Base-by-base conservation (phyloP, 2,329 filamentous ascomycete genomes). In the Herpotrichia juniperi region DNA sequence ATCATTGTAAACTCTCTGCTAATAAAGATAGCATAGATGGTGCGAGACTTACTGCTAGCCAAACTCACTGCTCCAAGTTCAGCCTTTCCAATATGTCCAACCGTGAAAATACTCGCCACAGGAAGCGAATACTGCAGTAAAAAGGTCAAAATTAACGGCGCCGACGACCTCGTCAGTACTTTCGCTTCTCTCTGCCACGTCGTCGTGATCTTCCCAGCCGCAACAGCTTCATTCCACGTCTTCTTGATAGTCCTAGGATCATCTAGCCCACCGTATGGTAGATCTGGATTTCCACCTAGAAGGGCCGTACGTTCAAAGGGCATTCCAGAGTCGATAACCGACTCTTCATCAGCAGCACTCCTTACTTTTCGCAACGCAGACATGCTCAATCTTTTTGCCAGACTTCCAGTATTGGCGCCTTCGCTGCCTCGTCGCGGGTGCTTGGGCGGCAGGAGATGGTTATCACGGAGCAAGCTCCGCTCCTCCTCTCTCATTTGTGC, bases 131-230 rank as follows among this genome's bases (percentile, higher is more conserved):
- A 79, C 52, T 81, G 78, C n/a, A 81, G 67, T 25, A 80, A 52
- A 53, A 79, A 81, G 0, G 78, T 80, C 35, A 80, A 54, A 31
- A 80, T 77, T 24, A 80, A 55, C 1, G 76, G 75, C 4, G 67
- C 69, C 8, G 75, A 76, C 42, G 74, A 76, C 56, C 82, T 80
- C 25, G 82, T 77, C 34, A 97, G 81, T 1, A 92, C 92, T 76
- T 93, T 92, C 35, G 89, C 81, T 78, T 97, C 93, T 56, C 93
- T 86, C 73, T 89, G 87, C 92, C 93, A 97, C 4, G 91, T 96
- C 4, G 93, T 97, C 47, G 88, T 87, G 59, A 97, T 93, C 67
- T 86, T 83, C 10, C 92, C 91, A 0, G 88, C 84, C 1, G 85
- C 83, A 10, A 97, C 89, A 0, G 93, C 93, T 56, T 92, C 89